Evolutionary conservation across 768 basidiomycete species (phyloP).

Genomic region (Xerocomellus chrysenteron): DNA sequence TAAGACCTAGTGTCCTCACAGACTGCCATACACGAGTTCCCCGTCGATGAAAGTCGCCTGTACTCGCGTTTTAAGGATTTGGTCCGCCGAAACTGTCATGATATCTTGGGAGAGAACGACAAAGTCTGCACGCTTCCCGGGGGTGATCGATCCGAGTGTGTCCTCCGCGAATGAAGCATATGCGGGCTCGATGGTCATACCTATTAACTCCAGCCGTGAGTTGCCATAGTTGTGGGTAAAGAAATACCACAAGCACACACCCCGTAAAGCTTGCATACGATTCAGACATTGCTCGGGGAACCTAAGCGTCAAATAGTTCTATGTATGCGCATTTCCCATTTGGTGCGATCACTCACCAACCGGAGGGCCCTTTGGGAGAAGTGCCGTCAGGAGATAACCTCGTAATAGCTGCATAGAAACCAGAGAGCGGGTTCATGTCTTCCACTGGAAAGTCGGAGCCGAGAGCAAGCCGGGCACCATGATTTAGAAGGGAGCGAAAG

Average conservation of each 20-base stretch:
- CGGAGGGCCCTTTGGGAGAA: conserved; percentile 79
- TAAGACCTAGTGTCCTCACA: conserved; percentile 24
- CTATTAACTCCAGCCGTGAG: conserved; percentile 34
- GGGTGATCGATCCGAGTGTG: conserved; percentile 69
- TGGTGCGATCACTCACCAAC: conserved; percentile 59
- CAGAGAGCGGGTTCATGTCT: conserved; percentile 75
- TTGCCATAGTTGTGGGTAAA: neutral
- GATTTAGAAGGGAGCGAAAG: conserved; percentile 70
- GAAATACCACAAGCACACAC: conserved; percentile 33
- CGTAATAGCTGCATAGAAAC: conserved; percentile 85
- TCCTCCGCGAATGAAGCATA: conserved; percentile 83
- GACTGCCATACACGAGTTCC: conserved; percentile 41
- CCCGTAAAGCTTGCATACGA: conserved; percentile 73
- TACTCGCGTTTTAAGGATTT: conserved; percentile 69
- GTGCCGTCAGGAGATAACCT: conserved; percentile 64
- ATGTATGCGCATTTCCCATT: neutral
- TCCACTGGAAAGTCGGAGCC: conserved; percentile 94
- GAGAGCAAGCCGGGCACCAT: conserved; percentile 66
- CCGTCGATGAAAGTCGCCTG: conserved; percentile 82
- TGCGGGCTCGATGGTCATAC: conserved; percentile 86
- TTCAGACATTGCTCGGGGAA: conserved; percentile 80
- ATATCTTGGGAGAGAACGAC: conserved; percentile 83
- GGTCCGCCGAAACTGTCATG: conserved; percentile 56
- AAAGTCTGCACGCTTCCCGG: conserved; percentile 83
- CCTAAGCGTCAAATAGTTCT: conserved; percentile 41